Evolutionary conservation across 1,139 yeast species (phyloP), one percentile per base, ranked within the genome.

Genomic region (Blastobotrys proliferans): DNA sequence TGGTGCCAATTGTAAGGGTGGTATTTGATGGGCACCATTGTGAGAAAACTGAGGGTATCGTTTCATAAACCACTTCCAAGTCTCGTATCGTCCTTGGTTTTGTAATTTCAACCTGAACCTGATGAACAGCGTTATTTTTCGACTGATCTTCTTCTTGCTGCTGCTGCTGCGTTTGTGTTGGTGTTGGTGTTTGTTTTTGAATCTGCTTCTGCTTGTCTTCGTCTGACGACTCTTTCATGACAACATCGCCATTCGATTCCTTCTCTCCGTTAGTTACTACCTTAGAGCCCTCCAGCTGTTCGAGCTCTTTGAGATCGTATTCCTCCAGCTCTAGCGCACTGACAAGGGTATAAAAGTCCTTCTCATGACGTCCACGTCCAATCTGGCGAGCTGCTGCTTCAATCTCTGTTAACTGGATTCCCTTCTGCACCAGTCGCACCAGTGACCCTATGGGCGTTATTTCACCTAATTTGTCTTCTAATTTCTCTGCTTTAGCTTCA

Each of bases 401-500:
- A 30, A 77, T 72, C 53, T 75, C 79, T 22, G 74, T 69, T 58
- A 81, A 85, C 45, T 88, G 72, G 21, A 90, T 77, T 1, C 97
- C 97, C 60, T 81, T 84, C 56, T 90, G 97, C 1, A 90, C 81
- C 41, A 90, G 67, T 56, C 79, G 78, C 10, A 90, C 94, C 20
- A 90, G 68, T 47, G 86, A 77, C 1, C 97, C 97, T 2, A 83
- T 66, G 1, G 83, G 78, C 24, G 83, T 72, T 28, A 72, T 66
- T 18, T 68, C 66, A 1, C 69, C 67, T 49, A 73, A 74, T 38
- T 67, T 62, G 4, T 63, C 62, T 46, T 88, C 95, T 51, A 76
- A 73, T 25, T 69, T 68, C 51, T 76, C 73, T 16, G 86, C 81
- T 21, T 74, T 67, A 2, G 92, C 70, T 54, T 86, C 92, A 53